Evolutionary conservation across 2,329 filamentous ascomycete genomes (phyloP).

Genomic region (Penicillium sp.): DNA sequence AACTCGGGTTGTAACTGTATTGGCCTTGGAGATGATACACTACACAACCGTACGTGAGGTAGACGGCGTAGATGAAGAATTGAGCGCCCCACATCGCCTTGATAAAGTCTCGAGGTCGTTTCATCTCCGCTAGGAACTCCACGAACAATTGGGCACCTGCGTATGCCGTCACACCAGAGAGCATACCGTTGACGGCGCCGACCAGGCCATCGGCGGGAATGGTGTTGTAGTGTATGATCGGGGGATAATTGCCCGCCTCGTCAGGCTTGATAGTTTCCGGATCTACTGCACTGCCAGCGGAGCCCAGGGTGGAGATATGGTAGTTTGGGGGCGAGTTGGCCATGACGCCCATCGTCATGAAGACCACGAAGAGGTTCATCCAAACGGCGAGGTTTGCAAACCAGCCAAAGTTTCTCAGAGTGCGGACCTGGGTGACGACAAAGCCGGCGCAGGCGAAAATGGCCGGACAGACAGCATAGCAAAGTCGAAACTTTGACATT

Average conservation of each 20-base stretch:
- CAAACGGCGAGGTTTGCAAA: constrained; percentile 59
- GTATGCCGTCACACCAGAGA: constrained; percentile 59
- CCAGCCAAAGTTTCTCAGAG: constrained; percentile 57
- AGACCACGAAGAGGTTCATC: constrained; percentile 57
- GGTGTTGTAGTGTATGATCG: constrained; percentile 44
- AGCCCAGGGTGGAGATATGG: constrained; percentile 27
- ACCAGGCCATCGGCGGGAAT: constrained; percentile 46
- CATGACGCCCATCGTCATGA: constrained; percentile 58
- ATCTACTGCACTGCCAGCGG: constrained; percentile 29
- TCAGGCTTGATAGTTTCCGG: constrained; percentile 27
- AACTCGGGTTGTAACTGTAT: constrained; percentile 37
- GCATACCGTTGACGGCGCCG: constrained; percentile 53
- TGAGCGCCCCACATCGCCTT: constrained; percentile 50
- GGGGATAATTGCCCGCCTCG: constrained; percentile 31
- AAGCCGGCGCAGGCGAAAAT: constrained; percentile 56
- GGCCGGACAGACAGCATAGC: constrained; percentile 56
- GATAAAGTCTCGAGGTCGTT: constrained; percentile 52
- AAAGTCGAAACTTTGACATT: constrained; percentile 52
- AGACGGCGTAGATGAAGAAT: constrained; percentile 51
- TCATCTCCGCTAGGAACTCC: constrained; percentile 59
- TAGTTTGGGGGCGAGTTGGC: constrained; percentile 56
- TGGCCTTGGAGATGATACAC: constrained; percentile 53
- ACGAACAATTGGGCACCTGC: constrained; percentile 61
- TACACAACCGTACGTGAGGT: constrained; percentile 52
- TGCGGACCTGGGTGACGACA: constrained; percentile 58